Base-by-base conservation (phyloP, 2,329 filamentous ascomycete species). In the Microthyrium microscopicum region DNA sequence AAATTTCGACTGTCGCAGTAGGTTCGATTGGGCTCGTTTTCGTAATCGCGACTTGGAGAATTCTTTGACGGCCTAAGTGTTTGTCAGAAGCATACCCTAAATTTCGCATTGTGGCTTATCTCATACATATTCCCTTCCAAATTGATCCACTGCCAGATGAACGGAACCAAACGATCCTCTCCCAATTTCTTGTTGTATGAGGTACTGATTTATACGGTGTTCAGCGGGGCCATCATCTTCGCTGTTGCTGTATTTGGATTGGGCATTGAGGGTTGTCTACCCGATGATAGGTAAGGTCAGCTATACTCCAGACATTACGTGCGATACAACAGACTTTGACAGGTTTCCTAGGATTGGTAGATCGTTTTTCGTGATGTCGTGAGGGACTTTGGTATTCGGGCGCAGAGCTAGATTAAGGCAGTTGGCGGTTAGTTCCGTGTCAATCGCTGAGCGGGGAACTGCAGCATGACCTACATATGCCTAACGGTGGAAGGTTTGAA, bases 101-200 rank as follows among this genome's bases (percentile, higher is more conserved):
- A n/a, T 6, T 26, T 17, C 24, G 29, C 13, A 19, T 20, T 26
- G 19, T 29, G 25, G 16, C 15, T 17, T 18, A 30, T n/a, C 21
- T 44, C 77, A 66, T 66, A 92, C 87, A 69, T 78, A 95, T 80
- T 95, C 84, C 33, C 73, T 72, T 26, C 84, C 87, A 58, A 77
- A 89, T 53, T 93, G 84, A 57, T 98, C 87, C 3, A 73, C 73
- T 16, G 84, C 89, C 15, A 87, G 63, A 56, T 95, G 84, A 11
- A 98, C 89, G 8, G 85, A 78, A 5, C 89, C 89, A 53, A 92
- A 98, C 0, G 87, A 95, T 13, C 89, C 89, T 42, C 84, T 69
- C n/a, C 89, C 89, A 46, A 98, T 94, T 62, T 95, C 87, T 52
- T 92, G 79, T 53, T 79, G 76, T 49, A 98, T 89, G 37, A 78